Conservation (phyloP, 2,329 filamentous ascomycete species). For the Calonectria hawksworthii region DNA sequence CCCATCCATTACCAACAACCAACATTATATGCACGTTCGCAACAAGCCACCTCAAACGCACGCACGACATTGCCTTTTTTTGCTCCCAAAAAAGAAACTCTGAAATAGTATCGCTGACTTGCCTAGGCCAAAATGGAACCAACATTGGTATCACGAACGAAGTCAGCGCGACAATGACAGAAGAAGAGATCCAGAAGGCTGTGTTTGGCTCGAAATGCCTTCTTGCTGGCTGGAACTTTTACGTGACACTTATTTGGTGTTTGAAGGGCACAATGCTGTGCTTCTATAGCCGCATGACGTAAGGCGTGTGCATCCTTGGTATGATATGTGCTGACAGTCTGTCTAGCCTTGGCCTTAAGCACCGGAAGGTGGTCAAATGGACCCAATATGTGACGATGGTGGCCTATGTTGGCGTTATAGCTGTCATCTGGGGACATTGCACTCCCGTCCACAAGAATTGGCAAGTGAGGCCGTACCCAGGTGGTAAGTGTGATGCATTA, state of each 20-base stretch:
- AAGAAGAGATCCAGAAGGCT: slow-evolving; percentile 45
- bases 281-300: slow-evolving; percentile 60
- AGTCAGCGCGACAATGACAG: slow-evolving; percentile 47
- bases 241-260: slow-evolving; percentile 58
- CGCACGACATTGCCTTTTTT: background rate
- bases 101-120: slow-evolving; percentile 21
- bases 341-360: slow-evolving; percentile 51
- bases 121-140: slow-evolving; percentile 54
- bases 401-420: slow-evolving; percentile 51
- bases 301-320: slow-evolving; percentile 20
- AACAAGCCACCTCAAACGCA: background rate
- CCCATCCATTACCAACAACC: background rate
- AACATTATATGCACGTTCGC: slow-evolving; percentile 1
- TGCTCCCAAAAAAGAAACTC: background rate
- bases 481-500: slow-evolving; percentile 43
- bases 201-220: slow-evolving; percentile 53
- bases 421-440: slow-evolving; percentile 54
- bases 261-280: slow-evolving; percentile 60
- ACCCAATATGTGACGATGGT: slow-evolving; percentile 47
- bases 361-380: slow-evolving; percentile 54
- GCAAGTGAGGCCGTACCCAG: slow-evolving; percentile 58
- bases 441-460: slow-evolving; percentile 54
- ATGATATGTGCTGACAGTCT: slow-evolving; percentile 16
- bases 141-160: slow-evolving; percentile 54
- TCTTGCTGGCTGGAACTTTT: slow-evolving; percentile 56